Evolutionary conservation across 441 rosid species (phyloP).

Genomic region (Gossypium gossypioides): DNA sequence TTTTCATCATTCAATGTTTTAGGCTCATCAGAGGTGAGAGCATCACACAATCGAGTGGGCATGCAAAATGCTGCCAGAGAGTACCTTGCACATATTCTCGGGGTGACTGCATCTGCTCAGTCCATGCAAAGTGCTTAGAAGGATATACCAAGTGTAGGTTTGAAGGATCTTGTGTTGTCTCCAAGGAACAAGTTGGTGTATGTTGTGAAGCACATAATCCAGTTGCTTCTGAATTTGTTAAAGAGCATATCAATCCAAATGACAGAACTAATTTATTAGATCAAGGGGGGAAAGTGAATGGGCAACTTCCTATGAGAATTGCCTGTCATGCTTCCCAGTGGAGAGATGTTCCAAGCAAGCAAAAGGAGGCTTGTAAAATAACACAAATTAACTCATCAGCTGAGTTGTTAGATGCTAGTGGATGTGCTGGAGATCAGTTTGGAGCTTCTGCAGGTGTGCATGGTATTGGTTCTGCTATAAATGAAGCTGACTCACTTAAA

Average conservation of each 20-base stretch:
- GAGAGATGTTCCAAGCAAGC: constrained; percentile 39
- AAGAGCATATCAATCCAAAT: constrained; percentile 15
- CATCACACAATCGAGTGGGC: constrained; percentile 14
- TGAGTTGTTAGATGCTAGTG: constrained; percentile 17
- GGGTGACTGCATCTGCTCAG: constrained; percentile 21
- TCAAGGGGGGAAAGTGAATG: constrained; percentile 16
- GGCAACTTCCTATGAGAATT: constrained; percentile 12
- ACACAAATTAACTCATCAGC: constrained; percentile 11
- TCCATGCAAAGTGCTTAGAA: constrained; percentile 20
- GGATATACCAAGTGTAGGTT: constrained; percentile 18
- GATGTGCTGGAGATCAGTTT: constrained; percentile 14
- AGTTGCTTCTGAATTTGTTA: constrained; percentile 21
- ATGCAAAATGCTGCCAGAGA: constrained; percentile 27
- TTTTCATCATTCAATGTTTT: constrained; percentile 16
- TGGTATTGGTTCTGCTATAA: constrained; percentile 16
- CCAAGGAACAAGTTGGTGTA: constrained; percentile 7
- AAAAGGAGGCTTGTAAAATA: constrained; percentile 15
- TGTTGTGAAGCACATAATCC: constrained; percentile 16
- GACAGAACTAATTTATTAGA: constrained; percentile 16
- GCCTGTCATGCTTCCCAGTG: constrained; percentile 26
- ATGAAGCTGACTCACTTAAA: constrained; percentile 18
- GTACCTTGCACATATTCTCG: constrained; percentile 15
- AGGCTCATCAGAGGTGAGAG: constrained; percentile 27
- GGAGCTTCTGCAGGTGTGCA: constrained; percentile 23
- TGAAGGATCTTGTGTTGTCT: constrained; percentile 17